Evolutionary conservation across 371 early-diverging fungal genomes (phyloP).

Genomic region (Mucor piriformis): DNA sequence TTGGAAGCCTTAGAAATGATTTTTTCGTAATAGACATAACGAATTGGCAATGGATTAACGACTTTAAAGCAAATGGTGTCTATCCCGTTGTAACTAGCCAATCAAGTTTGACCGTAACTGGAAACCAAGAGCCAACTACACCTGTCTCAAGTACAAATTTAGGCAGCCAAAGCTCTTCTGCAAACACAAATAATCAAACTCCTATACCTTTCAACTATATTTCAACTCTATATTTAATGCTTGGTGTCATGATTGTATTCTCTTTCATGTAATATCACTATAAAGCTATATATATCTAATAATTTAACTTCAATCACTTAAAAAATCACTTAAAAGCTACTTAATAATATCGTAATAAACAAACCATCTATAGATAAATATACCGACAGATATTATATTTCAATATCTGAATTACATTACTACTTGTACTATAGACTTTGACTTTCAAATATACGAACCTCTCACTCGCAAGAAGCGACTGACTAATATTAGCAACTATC

Average conservation of each 20-base stretch:
- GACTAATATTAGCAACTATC: too few species aligned
- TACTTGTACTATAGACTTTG: too few species aligned
- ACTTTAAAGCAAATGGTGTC: constrained; percentile 8
- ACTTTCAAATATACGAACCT: too few species aligned
- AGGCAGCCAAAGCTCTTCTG: background rate
- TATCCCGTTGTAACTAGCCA: background rate
- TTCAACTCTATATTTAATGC: background rate
- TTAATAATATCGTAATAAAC: too few species aligned
- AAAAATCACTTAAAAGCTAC: too few species aligned
- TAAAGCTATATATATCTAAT: too few species aligned
- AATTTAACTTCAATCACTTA: too few species aligned
- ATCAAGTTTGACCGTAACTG: background rate
- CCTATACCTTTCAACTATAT: background rate
- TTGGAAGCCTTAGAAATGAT: constrained; percentile 19
- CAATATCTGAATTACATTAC: too few species aligned
- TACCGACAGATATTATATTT: too few species aligned
- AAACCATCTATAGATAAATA: too few species aligned
- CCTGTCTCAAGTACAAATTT: background rate
- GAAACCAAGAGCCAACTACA: background rate
- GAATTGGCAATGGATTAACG: constrained; percentile 14
- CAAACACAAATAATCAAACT: background rate
- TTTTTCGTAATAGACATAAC: constrained; percentile 17
- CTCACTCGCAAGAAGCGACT: too few species aligned
- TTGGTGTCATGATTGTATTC: background rate
- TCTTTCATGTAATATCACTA: background rate